Conservation (phyloP, 2,329 filamentous ascomycete species). For the Venturia effusa region DNA sequence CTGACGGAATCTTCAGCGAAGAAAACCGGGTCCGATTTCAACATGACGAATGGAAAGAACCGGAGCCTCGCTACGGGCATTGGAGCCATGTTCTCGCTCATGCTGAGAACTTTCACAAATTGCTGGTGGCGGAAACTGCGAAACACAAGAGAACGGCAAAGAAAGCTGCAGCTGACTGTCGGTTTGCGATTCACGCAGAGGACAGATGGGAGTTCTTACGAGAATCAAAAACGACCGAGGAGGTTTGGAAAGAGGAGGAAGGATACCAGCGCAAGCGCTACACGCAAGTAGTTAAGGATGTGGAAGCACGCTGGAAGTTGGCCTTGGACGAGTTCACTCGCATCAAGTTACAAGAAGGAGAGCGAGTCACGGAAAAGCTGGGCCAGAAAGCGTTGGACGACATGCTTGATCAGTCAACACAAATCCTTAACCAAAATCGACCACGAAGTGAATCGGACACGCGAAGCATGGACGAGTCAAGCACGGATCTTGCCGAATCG, state of each 20-base stretch:
- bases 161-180: slow-evolving; percentile 63
- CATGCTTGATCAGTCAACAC: slow-evolving; percentile 61
- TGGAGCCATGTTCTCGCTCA: slow-evolving; percentile 76
- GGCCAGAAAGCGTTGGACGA: slow-evolving; percentile 58
- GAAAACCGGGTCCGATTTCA: slow-evolving; percentile 61
- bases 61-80: slow-evolving; percentile 72
- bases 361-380: slow-evolving; percentile 47
- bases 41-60: slow-evolving; percentile 63
- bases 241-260: slow-evolving; percentile 68
- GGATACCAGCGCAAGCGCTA: slow-evolving; percentile 58
- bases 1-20: slow-evolving; percentile 63
- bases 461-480: slow-evolving; percentile 19
- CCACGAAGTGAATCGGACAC: slow-evolving; percentile 7
- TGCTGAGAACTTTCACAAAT: slow-evolving; percentile 65
- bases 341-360: slow-evolving; percentile 34
- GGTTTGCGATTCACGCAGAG: slow-evolving; percentile 39
- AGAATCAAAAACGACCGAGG: slow-evolving; percentile 55
- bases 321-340: slow-evolving; percentile 48
- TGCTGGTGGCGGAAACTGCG: slow-evolving; percentile 69
- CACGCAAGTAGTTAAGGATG: slow-evolving; percentile 56
- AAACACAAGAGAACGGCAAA: slow-evolving; percentile 70
- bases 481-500: slow-evolving; percentile 5
- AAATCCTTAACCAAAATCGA: slow-evolving; percentile 50
- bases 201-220: slow-evolving; percentile 58
- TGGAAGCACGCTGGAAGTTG: slow-evolving; percentile 50